Percentiles rank a stretch among this genome's conserved stretches.
Evolutionary conservation across 2,329 filamentous ascomycete genomes (phyloP).

Genomic region (Aureobasidium vineae): DNA sequence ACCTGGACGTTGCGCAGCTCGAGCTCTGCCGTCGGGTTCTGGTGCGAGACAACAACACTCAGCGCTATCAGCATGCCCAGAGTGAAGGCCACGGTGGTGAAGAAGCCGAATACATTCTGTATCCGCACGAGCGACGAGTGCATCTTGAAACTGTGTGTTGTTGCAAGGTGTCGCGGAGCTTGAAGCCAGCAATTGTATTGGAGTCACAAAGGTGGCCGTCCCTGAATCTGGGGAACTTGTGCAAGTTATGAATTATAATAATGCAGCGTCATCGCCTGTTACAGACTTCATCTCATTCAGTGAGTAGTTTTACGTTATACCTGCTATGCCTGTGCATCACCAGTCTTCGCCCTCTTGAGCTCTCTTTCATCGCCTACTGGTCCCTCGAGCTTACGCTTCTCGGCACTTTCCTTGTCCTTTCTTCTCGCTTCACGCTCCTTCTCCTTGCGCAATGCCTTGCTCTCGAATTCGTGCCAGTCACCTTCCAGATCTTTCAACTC

Average conservation of each 20-base stretch:
- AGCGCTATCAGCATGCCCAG: conserved; percentile 77
- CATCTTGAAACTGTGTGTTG: conserved; percentile 56
- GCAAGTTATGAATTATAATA: background rate
- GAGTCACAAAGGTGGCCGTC: conserved; percentile 11
- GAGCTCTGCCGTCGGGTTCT: conserved; percentile 65
- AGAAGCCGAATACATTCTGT: conserved; percentile 96
- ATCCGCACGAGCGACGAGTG: conserved; percentile 79
- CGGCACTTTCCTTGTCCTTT: conserved; percentile 47
- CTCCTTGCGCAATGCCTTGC: conserved; percentile 88
- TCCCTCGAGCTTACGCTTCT: conserved; percentile 46
- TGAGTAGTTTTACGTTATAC: background rate
- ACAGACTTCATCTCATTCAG: background rate
- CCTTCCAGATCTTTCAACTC: conserved; percentile 83
- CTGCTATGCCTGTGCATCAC: conserved; percentile 10
- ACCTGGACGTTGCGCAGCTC: conserved; percentile 77
- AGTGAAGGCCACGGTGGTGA: conserved; percentile 87
- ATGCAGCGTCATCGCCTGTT: background rate
- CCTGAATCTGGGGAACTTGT: conserved; percentile 13
- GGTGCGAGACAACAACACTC: conserved; percentile 69
- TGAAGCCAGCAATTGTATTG: conserved; percentile 7
- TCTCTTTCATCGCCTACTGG: conserved; percentile 18
- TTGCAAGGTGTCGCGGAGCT: background rate
- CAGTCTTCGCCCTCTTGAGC: conserved; percentile 16
- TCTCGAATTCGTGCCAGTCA: conserved; percentile 99
- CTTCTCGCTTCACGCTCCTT: conserved; percentile 65